These are phyloP conservation scores for Candida namnaoensis DNA, from an alignment of 805 yeast species.

Conservation along the genomic window DNA sequence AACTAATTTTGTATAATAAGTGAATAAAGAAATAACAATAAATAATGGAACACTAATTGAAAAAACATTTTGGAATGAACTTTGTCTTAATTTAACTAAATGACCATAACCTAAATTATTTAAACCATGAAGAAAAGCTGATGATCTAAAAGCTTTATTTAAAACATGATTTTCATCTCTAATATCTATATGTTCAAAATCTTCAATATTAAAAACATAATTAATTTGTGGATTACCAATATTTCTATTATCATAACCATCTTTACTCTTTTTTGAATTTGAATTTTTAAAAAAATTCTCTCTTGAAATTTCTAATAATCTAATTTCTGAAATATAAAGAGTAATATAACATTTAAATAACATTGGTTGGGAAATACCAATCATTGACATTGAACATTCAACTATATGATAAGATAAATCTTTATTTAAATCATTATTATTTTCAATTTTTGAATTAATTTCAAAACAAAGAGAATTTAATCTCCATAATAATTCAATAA, in stretches of 20 bases:
- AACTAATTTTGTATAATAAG: conserved; percentile 4
- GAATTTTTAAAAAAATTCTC: too few species aligned
- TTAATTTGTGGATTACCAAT: background rate
- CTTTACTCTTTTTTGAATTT: too few species aligned
- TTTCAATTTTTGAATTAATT: background rate
- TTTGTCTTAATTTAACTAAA: conserved; percentile 4
- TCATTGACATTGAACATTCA: conserved; percentile 7
- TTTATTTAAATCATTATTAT: too few species aligned
- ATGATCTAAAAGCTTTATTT: conserved; percentile 4
- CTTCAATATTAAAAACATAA: conserved; percentile 2
- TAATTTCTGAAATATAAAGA: background rate
- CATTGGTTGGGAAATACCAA: conserved; percentile 5
- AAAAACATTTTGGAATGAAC: conserved; percentile 8
- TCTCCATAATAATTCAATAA: conserved; percentile 11
- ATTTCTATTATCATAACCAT: too few species aligned
- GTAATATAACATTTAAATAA: conserved; percentile 10
- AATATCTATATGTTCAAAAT: conserved; percentile 10
- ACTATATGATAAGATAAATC: conserved; percentile 3
- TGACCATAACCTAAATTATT: conserved; percentile 6
- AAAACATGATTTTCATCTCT: background rate
- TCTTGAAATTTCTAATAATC: background rate
- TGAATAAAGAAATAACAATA: conserved; percentile 7
- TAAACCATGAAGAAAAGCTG: conserved; percentile 8
- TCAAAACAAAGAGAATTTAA: conserved; percentile 5
- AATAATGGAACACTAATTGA: conserved; percentile 6